A percentile compares a stretch with the other conserved stretches of the same genome.
phyloP scores from a whole-genome alignment of 768 basidiomycete genomes.

The Tricholoma furcatifolium region DNA sequence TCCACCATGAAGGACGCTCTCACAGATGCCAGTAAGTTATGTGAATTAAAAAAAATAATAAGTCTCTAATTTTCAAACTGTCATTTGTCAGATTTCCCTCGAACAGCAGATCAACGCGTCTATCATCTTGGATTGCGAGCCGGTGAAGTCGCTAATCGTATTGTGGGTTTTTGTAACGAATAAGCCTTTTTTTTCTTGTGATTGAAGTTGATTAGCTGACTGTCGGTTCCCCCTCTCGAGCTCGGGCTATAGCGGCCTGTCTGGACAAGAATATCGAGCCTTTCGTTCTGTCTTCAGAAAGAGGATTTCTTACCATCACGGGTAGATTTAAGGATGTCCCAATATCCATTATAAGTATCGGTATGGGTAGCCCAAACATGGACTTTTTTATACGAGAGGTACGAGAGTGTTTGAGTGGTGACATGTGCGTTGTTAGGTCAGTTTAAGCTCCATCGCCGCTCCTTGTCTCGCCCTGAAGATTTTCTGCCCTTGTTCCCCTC shows the following conservation, averaged over 20 bases:
- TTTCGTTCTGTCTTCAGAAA: slow-evolving; percentile 66
- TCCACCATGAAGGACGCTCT: slow-evolving; percentile 38
- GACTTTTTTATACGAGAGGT: slow-evolving; percentile 86
- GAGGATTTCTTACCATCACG: slow-evolving; percentile 75
- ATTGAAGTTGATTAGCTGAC: slow-evolving; percentile 49
- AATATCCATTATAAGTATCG: slow-evolving; percentile 74
- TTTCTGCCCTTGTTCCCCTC: too few species aligned
- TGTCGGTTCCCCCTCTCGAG: slow-evolving; percentile 72
- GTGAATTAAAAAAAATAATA: slow-evolving; percentile 22
- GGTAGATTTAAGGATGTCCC: slow-evolving; percentile 63
- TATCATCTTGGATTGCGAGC: slow-evolving; percentile 76
- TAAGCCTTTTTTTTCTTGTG: neutral
- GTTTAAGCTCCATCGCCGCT: slow-evolving; percentile 11
- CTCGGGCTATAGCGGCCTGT: slow-evolving; percentile 52
- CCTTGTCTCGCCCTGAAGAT: slow-evolving; percentile 4
- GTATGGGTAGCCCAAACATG: slow-evolving; percentile 82
- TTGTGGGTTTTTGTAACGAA: slow-evolving; percentile 41
- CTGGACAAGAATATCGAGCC: slow-evolving; percentile 60
- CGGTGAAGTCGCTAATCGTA: slow-evolving; percentile 80
- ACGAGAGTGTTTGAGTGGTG: slow-evolving; percentile 69
- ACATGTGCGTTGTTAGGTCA: slow-evolving; percentile 51
- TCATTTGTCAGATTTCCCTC: slow-evolving; percentile 63
- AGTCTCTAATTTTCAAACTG: neutral
- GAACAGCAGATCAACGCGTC: slow-evolving; percentile 68
- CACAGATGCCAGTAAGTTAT: slow-evolving; percentile 69